A percentile compares a stretch with the other conserved stretches of the same genome.
phyloP scores from a whole-genome alignment of 768 basidiomycete species.

The Mycena capillaripes region DNA sequence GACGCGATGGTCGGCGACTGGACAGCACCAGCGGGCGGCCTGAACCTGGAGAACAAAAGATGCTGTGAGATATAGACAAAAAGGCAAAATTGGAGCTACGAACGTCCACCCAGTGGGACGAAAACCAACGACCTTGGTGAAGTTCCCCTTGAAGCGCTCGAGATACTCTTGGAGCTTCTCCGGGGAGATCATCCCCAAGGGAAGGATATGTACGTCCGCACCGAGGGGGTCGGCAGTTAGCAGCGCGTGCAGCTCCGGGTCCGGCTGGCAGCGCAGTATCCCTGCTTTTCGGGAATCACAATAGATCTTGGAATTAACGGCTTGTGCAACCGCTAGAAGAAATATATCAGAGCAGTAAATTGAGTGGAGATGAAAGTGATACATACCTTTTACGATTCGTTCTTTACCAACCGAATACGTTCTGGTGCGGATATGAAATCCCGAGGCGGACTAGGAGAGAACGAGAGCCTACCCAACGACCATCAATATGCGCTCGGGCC shows the following conservation, averaged over 20 bases:
- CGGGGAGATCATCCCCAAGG: conserved; percentile 78
- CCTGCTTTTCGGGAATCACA: conserved; percentile 89
- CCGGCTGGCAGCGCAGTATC: conserved; percentile 87
- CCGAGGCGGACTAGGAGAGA: background rate
- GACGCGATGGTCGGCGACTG: conserved; percentile 73
- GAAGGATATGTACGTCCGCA: conserved; percentile 89
- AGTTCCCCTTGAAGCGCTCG: conserved; percentile 79
- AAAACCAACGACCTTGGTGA: conserved; percentile 82
- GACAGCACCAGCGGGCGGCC: conserved; percentile 74
- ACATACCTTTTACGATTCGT: conserved; percentile 91
- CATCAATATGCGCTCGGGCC: conserved; percentile 62
- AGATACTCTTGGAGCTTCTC: conserved; percentile 87
- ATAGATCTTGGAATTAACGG: conserved; percentile 86
- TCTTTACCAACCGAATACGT: conserved; percentile 99
- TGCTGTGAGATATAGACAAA: conserved; percentile 1
- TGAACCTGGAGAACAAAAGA: conserved; percentile 60
- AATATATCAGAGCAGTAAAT: background rate
- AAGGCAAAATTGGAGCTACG: conserved; percentile 46
- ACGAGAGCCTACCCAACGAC: conserved; percentile 74
- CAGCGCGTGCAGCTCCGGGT: conserved; percentile 84
- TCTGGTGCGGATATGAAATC: conserved; percentile 52
- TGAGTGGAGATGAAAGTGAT: background rate
- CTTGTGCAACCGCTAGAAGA: conserved; percentile 82
- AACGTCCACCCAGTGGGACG: conserved; percentile 98
- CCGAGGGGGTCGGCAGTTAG: conserved; percentile 82